These are phyloP conservation scores for Erodium moschatum DNA, from an alignment of 441 rosid species.

Conservation along the genomic window DNA sequence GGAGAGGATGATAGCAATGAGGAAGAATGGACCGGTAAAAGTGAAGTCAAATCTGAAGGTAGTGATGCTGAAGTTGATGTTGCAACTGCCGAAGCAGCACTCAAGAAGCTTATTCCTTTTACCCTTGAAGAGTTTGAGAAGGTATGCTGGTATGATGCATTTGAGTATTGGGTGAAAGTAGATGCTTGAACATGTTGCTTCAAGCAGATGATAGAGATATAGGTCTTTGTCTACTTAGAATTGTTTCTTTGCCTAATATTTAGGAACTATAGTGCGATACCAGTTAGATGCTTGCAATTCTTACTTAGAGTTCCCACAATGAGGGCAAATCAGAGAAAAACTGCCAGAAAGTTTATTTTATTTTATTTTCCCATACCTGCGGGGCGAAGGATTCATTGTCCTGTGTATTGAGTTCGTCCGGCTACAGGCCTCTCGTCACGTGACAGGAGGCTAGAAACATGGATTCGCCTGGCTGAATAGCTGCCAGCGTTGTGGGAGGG, in stretches of 20 bases:
- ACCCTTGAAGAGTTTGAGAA: conserved; percentile 67
- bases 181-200: background rate
- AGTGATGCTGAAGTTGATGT: conserved; percentile 61
- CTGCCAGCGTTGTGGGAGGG: too few species aligned
- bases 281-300: background rate
- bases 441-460: too few species aligned
- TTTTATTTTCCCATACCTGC: too few species aligned
- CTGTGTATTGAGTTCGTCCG: too few species aligned
- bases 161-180: background rate
- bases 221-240: background rate
- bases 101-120: conserved; percentile 65
- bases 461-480: too few species aligned
- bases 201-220: background rate
- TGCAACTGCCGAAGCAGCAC: conserved; percentile 66
- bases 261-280: background rate
- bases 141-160: conserved; percentile 32
- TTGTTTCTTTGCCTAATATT: background rate
- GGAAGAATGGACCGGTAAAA: conserved; percentile 56
- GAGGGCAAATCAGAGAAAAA: too few species aligned
- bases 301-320: background rate
- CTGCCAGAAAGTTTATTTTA: too few species aligned
- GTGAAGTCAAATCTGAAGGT: conserved; percentile 55
- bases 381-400: too few species aligned
- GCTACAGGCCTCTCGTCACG: too few species aligned
- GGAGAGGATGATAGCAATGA: conserved; percentile 71